Evolutionary conservation across 768 basidiomycete genomes (phyloP).

Genomic region (Leucocoprinus sp.): DNA sequence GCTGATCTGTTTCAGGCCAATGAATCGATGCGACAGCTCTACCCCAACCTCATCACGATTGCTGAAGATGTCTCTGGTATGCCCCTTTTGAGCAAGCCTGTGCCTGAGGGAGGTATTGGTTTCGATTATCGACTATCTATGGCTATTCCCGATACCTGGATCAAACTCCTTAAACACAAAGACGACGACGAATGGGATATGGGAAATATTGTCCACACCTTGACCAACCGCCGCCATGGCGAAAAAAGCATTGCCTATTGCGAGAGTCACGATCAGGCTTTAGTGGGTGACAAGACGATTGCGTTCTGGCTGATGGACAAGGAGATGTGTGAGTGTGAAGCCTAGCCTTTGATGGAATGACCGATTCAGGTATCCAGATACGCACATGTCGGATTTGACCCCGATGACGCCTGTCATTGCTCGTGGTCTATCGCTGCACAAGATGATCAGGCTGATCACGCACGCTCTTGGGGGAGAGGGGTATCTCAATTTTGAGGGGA

Average conservation of each 20-base stretch:
- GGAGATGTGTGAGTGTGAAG: slow-evolving; percentile 84
- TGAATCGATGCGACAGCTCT: slow-evolving; percentile 75
- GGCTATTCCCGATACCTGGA: slow-evolving; percentile 99
- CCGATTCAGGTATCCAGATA: too few relatives aligned
- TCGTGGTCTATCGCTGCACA: slow-evolving; percentile 88
- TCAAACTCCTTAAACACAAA: slow-evolving; percentile 94
- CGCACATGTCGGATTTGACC: slow-evolving; percentile 91
- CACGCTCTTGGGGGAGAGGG: slow-evolving; percentile 95
- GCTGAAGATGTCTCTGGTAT: slow-evolving; percentile 99
- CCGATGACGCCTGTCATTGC: slow-evolving; percentile 79
- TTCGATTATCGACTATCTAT: slow-evolving; percentile 98
- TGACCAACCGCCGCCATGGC: slow-evolving; percentile 81
- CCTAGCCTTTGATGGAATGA: too few relatives aligned
- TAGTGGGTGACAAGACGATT: slow-evolving; percentile 97
- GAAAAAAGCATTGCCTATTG: too few relatives aligned
- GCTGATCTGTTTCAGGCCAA: slow-evolving; percentile 62
- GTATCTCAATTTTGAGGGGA: slow-evolving; percentile 96
- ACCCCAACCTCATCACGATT: slow-evolving; percentile 79
- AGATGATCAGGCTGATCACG: slow-evolving; percentile 90
- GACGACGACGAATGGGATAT: slow-evolving; percentile 85
- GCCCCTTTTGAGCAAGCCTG: slow-evolving; percentile 88
- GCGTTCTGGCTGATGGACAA: slow-evolving; percentile 99
- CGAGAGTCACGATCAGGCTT: slow-evolving; percentile 96
- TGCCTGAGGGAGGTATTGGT: too few relatives aligned
- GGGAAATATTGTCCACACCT: slow-evolving; percentile 76